A percentile compares a stretch with the other conserved stretches of the same genome.
Conservation (phyloP, 2,329 filamentous ascomycete genomes). For the Aspergillus costaricaensis region DNA sequence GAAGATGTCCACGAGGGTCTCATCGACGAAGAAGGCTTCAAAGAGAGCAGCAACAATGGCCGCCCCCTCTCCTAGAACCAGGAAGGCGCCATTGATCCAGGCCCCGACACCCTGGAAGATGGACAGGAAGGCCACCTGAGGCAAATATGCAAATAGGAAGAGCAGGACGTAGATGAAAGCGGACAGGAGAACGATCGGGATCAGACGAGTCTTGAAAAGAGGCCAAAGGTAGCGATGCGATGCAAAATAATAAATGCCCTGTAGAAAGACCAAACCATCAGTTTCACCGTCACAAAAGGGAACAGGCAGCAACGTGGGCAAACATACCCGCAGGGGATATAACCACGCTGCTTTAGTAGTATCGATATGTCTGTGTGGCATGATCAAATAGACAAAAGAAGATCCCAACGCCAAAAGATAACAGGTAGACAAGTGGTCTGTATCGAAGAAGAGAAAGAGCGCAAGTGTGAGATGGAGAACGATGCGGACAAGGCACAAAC, state of each 20-base stretch:
- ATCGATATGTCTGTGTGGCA: slow-evolving; percentile 22
- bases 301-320: slow-evolving; percentile 8
- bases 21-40: slow-evolving; percentile 79
- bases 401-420: background rate
- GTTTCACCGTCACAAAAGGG: background rate
- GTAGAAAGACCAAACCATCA: background rate
- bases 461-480: background rate
- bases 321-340: slow-evolving; percentile 50
- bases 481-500: background rate
- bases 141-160: slow-evolving; percentile 85
- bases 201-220: slow-evolving; percentile 72
- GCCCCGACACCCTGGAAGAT: slow-evolving; percentile 85
- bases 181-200: slow-evolving; percentile 81
- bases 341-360: slow-evolving; percentile 46
- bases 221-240: slow-evolving; percentile 79
- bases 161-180: slow-evolving; percentile 79
- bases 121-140: slow-evolving; percentile 83
- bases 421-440: background rate
- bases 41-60: slow-evolving; percentile 67
- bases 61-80: slow-evolving; percentile 71
- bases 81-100: slow-evolving; percentile 84
- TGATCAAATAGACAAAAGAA: slow-evolving; percentile 13
- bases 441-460: background rate
- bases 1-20: slow-evolving; percentile 77
- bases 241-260: slow-evolving; percentile 78